Conservation (phyloP, 805 yeast species). For the Isabelozyma gotoi region DNA sequence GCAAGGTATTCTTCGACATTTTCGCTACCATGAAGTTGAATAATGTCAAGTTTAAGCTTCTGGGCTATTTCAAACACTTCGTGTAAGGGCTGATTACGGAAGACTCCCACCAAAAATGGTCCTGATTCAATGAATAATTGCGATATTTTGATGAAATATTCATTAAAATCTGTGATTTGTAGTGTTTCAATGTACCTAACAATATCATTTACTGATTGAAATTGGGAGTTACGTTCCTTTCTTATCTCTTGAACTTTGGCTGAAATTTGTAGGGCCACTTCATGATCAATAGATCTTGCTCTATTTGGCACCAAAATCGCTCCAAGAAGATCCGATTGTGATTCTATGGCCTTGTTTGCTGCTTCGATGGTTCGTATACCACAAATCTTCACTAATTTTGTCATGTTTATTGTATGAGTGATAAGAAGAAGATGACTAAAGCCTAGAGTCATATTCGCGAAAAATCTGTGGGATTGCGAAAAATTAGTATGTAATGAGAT, state of each 20-base stretch:
- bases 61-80: conserved; percentile 50
- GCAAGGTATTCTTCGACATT: conserved; percentile 51
- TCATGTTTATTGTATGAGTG: conserved; percentile 8
- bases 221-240: conserved; percentile 11
- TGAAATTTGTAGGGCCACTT: conserved; percentile 28
- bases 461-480: not conserved
- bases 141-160: conserved; percentile 27
- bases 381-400: conserved; percentile 73
- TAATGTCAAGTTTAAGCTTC: conserved; percentile 62
- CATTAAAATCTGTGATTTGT: conserved; percentile 12
- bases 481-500: not conserved
- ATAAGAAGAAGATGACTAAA: not conserved
- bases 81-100: conserved; percentile 73
- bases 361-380: conserved; percentile 71
- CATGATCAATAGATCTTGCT: conserved; percentile 58
- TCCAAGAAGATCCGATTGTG: conserved; percentile 79
- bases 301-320: conserved; percentile 84
- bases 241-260: conserved; percentile 24
- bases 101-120: conserved; percentile 85
- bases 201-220: conserved; percentile 18
- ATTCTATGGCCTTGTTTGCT: conserved; percentile 65
- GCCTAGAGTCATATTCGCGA: not conserved
- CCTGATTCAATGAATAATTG: conserved; percentile 41
- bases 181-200: conserved; percentile 10
- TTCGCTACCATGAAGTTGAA: conserved; percentile 81